These are phyloP conservation scores for Boletus edulis DNA, from an alignment of 768 basidiomycete species.

Conservation along the genomic window DNA sequence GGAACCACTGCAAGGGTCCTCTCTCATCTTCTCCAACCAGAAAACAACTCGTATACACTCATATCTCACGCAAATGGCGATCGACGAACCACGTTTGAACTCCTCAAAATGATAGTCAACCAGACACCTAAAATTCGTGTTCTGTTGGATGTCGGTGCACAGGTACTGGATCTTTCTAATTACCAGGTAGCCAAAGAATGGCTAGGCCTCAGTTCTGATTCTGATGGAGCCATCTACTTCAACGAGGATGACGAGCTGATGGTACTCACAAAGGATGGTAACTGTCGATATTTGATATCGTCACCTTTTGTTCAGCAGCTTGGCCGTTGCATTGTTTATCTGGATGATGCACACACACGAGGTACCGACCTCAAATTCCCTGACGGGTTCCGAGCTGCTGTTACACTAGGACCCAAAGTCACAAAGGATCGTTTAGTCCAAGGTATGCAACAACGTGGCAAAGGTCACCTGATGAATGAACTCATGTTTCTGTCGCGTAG, in stretches of 20 bases:
- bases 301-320: constrained; percentile 41
- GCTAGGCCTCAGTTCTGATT: constrained; percentile 8
- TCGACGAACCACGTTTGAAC: neutral
- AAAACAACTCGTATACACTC: constrained; percentile 36
- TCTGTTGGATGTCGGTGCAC: neutral
- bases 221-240: too few relatives aligned
- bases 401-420: neutral
- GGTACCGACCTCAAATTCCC: constrained; percentile 53
- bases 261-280: constrained; percentile 35
- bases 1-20: constrained; percentile 43
- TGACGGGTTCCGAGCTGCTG: constrained; percentile 33
- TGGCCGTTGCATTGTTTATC: constrained; percentile 44
- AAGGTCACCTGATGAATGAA: too few relatives aligned
- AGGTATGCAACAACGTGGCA: too few relatives aligned
- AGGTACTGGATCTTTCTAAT: neutral
- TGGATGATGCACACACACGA: constrained; percentile 46
- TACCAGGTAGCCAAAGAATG: constrained; percentile 22
- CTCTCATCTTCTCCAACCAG: constrained; percentile 16
- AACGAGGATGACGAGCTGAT: constrained; percentile 12
- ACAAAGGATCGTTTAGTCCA: constrained; percentile 45
- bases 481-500: too few relatives aligned
- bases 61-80: constrained; percentile 8
- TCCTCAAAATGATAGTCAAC: neutral
- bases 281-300: constrained; percentile 33
- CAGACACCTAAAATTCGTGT: neutral